Evolutionary conservation across 176 grass and related monocot genomes (phyloP), one percentile per base, ranked within the genome.

Genomic region (Guadua angustifolia): DNA sequence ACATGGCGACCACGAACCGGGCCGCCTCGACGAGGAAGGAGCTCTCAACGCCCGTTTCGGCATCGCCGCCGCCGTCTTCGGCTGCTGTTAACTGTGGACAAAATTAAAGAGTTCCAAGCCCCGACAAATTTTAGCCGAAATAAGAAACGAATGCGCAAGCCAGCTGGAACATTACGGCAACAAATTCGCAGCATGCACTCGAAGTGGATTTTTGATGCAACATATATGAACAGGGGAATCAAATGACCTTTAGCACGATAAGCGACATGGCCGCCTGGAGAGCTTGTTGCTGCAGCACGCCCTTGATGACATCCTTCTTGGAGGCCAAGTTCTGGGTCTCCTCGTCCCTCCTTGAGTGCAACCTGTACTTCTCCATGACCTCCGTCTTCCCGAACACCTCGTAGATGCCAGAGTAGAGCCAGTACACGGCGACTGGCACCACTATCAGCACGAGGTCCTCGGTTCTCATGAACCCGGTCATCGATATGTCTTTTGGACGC

Each of bases 301-400:
- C 88, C 44, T 52, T 87, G 12, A 94, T 49, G 36, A 94, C 94
- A 32, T 92, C 85, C 65, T 15, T 86, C 88, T 86, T 82, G 46
- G 92, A 90, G 21, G 69, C 85, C 85, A 94, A 60, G 81, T 97
- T 97, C 72, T 90, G 92, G 52, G 40, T 90, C 25, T 90, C 85
- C 81, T 97, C 92, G 18, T 97, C 91, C 57, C 69, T 88, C 39
- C 35, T 82, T 9, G 94, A 89, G 71, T 97, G 94, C 79, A 97
- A 62, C 82, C 94, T 92, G 70, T 97, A 97, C 43, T 13, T 92
- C 51, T 90, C 83, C 76, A 87, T 73, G 36, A 26, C 73, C 77
- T 53, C 60, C 49, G 73, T 84, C 38, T 61, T 53, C 39, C 67
- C 66, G 56, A 94, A 50, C 75, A 39, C 32, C 79, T 92, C 92